Evolutionary conservation across 1,284 basidiomycete species (phyloP), one percentile per base, ranked within the genome.

Genomic region (Coniferiporia weirii): DNA sequence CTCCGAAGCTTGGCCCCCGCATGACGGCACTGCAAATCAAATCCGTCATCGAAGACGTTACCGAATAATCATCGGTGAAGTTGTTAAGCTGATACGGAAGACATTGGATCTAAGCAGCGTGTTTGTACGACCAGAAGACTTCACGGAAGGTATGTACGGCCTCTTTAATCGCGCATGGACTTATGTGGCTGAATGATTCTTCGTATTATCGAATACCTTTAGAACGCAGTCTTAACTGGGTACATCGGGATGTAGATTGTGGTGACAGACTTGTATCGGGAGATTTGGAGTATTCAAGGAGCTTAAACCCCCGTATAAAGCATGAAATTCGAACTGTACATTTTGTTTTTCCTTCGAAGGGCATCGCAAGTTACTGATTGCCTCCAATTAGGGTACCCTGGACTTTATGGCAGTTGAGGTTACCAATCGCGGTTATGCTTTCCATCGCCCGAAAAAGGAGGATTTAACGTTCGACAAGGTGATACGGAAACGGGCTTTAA

Each of bases 41-140:
- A 20, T 57, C 38, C 22, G 17, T 52, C 50, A 52, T 15, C 34
- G 50, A 27, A 52, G 17, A n/a, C 57, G 52, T 34, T 53, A 58
- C 17, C 17, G 57, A 34, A 34, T 53, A 10, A 10, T 45, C 12
- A 34, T 44, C 40, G 4, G n/a, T 27, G 50, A 58, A 27, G 38
- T 34, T 45, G 57, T 38, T 12, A 52, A 17, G 13, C 57, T 50
- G 12, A 44, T 52, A 9, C 34, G 35, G 13, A 22, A 15, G 12
- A 7, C 15, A 15, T 12, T 40, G 3, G 38, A 40, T 40, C 15
- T 40, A 15, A 10, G 38, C 38, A 15, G 2, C 8, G 15, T 40
- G 8, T 9, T 40, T 4, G 38, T 40, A 10, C 12, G 3, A 9
- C 15, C 15, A 15, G 8, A 9, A 7, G 38, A 40, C 15, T 40